Evolutionary conservation across 371 early-diverging fungal species (phyloP).

Genomic region (Parasitella parasitica): DNA sequence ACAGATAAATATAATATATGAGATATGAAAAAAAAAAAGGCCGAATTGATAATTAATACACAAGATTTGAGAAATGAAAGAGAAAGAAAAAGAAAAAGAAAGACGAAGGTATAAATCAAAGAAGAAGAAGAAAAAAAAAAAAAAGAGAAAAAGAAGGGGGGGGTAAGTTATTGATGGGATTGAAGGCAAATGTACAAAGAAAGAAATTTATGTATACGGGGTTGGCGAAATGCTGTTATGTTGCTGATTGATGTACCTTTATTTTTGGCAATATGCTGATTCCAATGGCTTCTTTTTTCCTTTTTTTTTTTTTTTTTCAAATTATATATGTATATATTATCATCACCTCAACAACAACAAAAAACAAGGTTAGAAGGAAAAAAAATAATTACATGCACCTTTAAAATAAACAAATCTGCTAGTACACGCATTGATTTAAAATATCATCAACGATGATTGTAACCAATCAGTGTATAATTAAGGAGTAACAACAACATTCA

Average conservation of each 20-base stretch:
- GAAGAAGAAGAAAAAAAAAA: constrained; percentile 2
- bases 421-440: constrained; percentile 1
- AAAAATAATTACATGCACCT: constrained; percentile 1
- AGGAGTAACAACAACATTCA: constrained; percentile 1
- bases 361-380: neutral
- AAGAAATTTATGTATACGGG: neutral
- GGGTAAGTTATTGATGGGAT: neutral
- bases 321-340: neutral
- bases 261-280: neutral
- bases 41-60: constrained; percentile 1
- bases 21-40: neutral
- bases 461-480: neutral
- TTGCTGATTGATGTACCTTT: neutral
- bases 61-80: neutral
- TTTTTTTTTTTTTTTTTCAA: neutral
- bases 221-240: neutral
- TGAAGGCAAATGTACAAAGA: neutral
- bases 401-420: constrained; percentile 9
- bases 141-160: neutral
- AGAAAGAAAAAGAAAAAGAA: neutral
- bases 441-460: neutral
- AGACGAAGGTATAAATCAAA: neutral
- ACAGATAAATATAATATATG: neutral
- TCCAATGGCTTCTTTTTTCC: neutral
- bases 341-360: too few relatives aligned